Evolutionary conservation across 768 basidiomycete species (phyloP).

Genomic region (Pulveroboletus sp.): DNA sequence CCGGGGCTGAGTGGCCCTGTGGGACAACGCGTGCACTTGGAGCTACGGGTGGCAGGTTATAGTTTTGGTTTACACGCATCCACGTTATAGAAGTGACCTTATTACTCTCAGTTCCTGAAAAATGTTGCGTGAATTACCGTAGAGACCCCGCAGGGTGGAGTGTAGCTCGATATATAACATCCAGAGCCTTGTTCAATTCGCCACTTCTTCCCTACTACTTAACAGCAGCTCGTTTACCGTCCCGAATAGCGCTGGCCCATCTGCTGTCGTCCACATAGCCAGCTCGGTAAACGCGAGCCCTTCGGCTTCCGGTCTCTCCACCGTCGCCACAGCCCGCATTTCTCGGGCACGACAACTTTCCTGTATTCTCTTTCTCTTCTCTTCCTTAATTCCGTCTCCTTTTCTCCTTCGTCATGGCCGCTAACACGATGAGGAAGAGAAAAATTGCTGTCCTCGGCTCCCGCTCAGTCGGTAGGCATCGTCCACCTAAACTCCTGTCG

Average conservation of each 20-base stretch:
- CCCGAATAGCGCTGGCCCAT: slow-evolving; percentile 14
- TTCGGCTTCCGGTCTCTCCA: slow-evolving; percentile 8
- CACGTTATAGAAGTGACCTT: slow-evolving; percentile 25
- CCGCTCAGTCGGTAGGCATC: slow-evolving; percentile 77
- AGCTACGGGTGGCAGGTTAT: no score
- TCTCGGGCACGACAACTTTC: slow-evolving; percentile 15
- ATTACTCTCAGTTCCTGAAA: slow-evolving; percentile 29
- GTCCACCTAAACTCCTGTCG: slow-evolving; percentile 1
- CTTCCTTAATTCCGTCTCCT: slow-evolving; percentile 3
- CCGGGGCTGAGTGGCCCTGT: slow-evolving; percentile 7
- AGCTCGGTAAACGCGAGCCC: slow-evolving; percentile 28
- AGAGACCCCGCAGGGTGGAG: slow-evolving; percentile 28
- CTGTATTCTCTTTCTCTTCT: slow-evolving; percentile 15
- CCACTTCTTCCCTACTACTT: not conserved
- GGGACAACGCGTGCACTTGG: no score
- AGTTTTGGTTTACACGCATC: slow-evolving; percentile 13
- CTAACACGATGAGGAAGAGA: slow-evolving; percentile 63
- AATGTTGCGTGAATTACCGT: slow-evolving; percentile 16
- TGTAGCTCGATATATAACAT: slow-evolving; percentile 19
- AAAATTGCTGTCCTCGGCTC: slow-evolving; percentile 88
- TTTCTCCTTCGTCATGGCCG: slow-evolving; percentile 21
- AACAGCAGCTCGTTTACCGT: not conserved
- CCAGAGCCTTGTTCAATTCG: not conserved
- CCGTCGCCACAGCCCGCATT: slow-evolving; percentile 22
- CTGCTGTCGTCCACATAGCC: slow-evolving; percentile 22